Evolutionary conservation across 179 eudicot genomes (phyloP), one percentile per base, ranked within the genome.

Genomic region (Gypsophila paniculata): DNA sequence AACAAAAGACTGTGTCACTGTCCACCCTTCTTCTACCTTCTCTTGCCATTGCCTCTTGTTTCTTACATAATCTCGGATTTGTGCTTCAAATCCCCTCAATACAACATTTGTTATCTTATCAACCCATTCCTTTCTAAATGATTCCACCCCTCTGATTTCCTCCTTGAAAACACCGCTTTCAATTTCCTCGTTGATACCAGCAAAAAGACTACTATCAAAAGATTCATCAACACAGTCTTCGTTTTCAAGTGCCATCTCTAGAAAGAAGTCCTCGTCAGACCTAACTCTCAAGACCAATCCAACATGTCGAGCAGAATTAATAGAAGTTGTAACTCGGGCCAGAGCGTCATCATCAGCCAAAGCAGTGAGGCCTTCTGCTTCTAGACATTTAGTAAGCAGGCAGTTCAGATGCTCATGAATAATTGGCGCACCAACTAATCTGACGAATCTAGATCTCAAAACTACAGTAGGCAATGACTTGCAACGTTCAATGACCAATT

Each of bases 311-410:
- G 84, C 83, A 48, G 90, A 87, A 76, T 91, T 93, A 18, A 91
- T 58, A 23, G 91, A 88, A 25, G 83, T 84, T 36, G 87, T 69
- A 77, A 93, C 97, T 80, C 86, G 88, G 55, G 82, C 77, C 58
- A 93, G 75, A 71, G 91, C 93, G 69, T 83, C 88, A 66, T 93
- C 89, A 77, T 90, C 91, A 6, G 88, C 91, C 78, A 93, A 74
- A 54, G 97, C 98, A 44, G 96, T 93, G 71, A 93, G 79, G 55
- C 91, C 98, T 74, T 93, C 97, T 14, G 97, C 98, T 78, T 91
- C 98, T 73, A 83, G 82, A 74, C 98, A 93, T 77, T 83, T 86
- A 42, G 82, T 79, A 54, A 83, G 75, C 74, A 90, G 72, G 65
- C 73, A 73, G 76, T 83, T 87, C 78, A 89, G 65, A 63, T 86